Conservation (phyloP, 2,329 filamentous ascomycete species). For the Fusarium tuaranense region DNA sequence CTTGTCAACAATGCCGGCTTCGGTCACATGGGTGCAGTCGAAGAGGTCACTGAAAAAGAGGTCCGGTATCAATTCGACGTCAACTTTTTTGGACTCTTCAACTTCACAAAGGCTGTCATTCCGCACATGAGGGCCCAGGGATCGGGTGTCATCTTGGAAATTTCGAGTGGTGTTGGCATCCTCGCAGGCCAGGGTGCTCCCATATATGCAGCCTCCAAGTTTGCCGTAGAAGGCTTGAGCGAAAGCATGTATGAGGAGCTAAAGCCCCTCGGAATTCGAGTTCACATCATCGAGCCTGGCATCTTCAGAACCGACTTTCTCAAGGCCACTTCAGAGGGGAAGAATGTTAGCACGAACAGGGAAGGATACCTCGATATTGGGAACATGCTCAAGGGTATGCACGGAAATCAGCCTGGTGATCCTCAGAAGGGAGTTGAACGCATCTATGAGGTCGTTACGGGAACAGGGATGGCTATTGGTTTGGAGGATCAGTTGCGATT, state of each 20-base stretch:
- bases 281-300: neutral
- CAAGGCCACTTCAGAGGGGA: neutral
- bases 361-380: neutral
- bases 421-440: neutral
- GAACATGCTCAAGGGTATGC: neutral
- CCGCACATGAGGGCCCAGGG: neutral
- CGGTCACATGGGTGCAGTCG: neutral
- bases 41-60: neutral
- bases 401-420: neutral
- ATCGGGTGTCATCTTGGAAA: neutral
- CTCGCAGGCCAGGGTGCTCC: neutral
- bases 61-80: neutral
- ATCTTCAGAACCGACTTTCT: neutral
- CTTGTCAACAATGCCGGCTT: neutral
- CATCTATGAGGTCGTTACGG: neutral
- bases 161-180: neutral
- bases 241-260: neutral
- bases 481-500: neutral
- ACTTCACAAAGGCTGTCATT: neutral
- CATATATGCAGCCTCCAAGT: neutral
- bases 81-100: neutral
- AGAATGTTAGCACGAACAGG: neutral
- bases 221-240: neutral
- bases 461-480: neutral
- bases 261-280: neutral